These are phyloP conservation scores for Boletus sensibilis DNA, from an alignment of 768 basidiomycete species.

Conservation along the genomic window DNA sequence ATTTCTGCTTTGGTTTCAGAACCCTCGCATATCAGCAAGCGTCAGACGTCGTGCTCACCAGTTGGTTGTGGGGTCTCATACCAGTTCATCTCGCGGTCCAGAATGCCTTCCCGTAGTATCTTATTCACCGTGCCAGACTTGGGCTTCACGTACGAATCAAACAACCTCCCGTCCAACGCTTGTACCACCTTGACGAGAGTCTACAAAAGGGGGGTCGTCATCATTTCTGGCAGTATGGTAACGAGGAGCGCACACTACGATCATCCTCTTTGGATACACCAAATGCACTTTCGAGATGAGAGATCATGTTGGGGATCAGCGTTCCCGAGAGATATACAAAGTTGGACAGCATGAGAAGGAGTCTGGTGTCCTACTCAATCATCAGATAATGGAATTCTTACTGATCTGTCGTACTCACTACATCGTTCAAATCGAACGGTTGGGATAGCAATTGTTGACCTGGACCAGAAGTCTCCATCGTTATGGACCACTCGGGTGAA, in stretches of 20 bases:
- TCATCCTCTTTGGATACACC: slow-evolving; percentile 72
- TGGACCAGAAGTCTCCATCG: slow-evolving; percentile 6
- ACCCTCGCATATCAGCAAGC: background rate
- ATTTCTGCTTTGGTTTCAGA: slow-evolving; percentile 59
- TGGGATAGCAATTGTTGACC: slow-evolving; percentile 24
- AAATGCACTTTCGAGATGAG: slow-evolving; percentile 75
- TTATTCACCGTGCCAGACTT: slow-evolving; percentile 66
- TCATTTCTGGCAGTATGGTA: background rate
- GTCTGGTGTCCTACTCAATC: slow-evolving; percentile 69
- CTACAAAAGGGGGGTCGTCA: slow-evolving; percentile 34
- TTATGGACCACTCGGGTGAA: slow-evolving; percentile 57
- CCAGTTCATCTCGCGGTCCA: slow-evolving; percentile 87
- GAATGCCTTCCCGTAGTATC: slow-evolving; percentile 76
- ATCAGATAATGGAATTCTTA: background rate
- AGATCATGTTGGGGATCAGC: slow-evolving; percentile 76
- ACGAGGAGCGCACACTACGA: slow-evolving; percentile 48
- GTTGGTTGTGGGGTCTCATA: slow-evolving; percentile 89
- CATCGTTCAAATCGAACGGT: slow-evolving; percentile 56
- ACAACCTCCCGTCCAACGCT: slow-evolving; percentile 85
- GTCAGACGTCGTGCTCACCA: slow-evolving; percentile 47
- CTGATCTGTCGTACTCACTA: slow-evolving; percentile 41
- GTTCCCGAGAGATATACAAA: slow-evolving; percentile 70
- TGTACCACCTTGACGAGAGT: slow-evolving; percentile 73
- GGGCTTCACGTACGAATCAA: slow-evolving; percentile 83
- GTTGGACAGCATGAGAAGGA: slow-evolving; percentile 88